Evolutionary conservation across 2,329 filamentous ascomycete genomes (phyloP), one percentile per base, ranked within the genome.

Genomic region (Aspergillus pseudonomiae): DNA sequence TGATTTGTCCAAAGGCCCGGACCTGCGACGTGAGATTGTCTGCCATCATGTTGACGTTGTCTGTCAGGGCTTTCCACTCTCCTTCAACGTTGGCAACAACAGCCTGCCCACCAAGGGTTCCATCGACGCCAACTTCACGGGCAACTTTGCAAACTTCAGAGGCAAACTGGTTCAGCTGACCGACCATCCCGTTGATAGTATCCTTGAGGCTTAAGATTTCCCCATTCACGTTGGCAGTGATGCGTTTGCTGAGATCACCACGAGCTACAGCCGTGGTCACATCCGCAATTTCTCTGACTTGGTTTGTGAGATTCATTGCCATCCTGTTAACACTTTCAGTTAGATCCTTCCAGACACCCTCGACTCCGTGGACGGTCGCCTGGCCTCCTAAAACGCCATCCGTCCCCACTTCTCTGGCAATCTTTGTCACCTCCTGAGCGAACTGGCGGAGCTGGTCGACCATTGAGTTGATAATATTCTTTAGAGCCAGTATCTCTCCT

Each of bases 141-240:
- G 94, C 94, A 32, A 99, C 94, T 70, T 94, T 88, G 80, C 97
- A 95, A 67, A 99, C 91, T 75, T 97, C 94, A 70, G 96, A 93
- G 62, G 94, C 97, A 87, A 97, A 99, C 68, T 94, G 94, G 63
- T 95, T 96, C 58, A 99, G 82, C 66, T 94, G 89, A 75, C 94
- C 94, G 68, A 98, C 94, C 94, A 97, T 97, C 88, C 97, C 94
- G 77, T 97, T 97, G 82, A 97, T 97, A 48, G 94, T 98, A 74
- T 96, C 93, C 76, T 97, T 97, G 59, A 98, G 82, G 3, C 96
- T 90, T 67, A 95, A 87, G 68, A 98, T 97, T 79, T 98, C 94
- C 79, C 94, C 94, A 78, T 94, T 93, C 59, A 94, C 94, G 72
- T 96, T 91, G 10, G 97, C 94, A 68, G 96, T 91, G 72, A 98